These are phyloP conservation scores for Davidsoniella virescens DNA, from an alignment of 2,329 filamentous ascomycete species.

Conservation along the genomic window DNA sequence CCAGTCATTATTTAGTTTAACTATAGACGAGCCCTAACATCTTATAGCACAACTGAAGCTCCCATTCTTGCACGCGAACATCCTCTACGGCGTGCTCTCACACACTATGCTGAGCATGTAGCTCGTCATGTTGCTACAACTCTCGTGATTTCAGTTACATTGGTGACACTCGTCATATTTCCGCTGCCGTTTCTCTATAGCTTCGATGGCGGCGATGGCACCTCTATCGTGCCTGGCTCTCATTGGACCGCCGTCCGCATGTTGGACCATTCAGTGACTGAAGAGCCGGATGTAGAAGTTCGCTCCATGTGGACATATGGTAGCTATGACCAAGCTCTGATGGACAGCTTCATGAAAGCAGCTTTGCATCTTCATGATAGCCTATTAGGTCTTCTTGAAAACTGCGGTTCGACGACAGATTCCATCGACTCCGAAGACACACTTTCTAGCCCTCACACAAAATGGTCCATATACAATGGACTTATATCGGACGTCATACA, in stretches of 20 bases:
- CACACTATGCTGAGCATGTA: slow-evolving; percentile 53
- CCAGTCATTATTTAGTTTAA: not conserved
- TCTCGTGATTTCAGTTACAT: slow-evolving; percentile 56
- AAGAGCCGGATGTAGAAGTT: slow-evolving; percentile 57
- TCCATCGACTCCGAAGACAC: not conserved
- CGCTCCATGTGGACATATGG: slow-evolving; percentile 70
- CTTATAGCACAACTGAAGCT: slow-evolving; percentile 52
- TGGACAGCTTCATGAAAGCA: slow-evolving; percentile 45
- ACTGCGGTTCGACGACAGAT: slow-evolving; percentile 19
- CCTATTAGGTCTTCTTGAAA: slow-evolving; percentile 41
- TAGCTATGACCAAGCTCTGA: slow-evolving; percentile 61
- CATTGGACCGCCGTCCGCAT: slow-evolving; percentile 64
- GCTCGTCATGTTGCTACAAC: slow-evolving; percentile 58
- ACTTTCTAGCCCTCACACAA: slow-evolving; percentile 32
- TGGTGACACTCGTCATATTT: slow-evolving; percentile 55
- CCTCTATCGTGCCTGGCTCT: slow-evolving; percentile 59
- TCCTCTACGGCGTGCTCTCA: slow-evolving; percentile 47
- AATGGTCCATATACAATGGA: slow-evolving; percentile 34
- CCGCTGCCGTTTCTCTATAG: slow-evolving; percentile 62
- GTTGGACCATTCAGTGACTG: slow-evolving; percentile 33
- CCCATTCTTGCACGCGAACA: slow-evolving; percentile 48
- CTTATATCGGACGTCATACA: slow-evolving; percentile 23
- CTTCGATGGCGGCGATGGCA: slow-evolving; percentile 53
- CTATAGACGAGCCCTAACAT: slow-evolving; percentile 3
- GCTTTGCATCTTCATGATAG: slow-evolving; percentile 55